Evolutionary conservation across 495 filamentous ascomycete species (phyloP).

Genomic region (Haplographium delicatum): DNA sequence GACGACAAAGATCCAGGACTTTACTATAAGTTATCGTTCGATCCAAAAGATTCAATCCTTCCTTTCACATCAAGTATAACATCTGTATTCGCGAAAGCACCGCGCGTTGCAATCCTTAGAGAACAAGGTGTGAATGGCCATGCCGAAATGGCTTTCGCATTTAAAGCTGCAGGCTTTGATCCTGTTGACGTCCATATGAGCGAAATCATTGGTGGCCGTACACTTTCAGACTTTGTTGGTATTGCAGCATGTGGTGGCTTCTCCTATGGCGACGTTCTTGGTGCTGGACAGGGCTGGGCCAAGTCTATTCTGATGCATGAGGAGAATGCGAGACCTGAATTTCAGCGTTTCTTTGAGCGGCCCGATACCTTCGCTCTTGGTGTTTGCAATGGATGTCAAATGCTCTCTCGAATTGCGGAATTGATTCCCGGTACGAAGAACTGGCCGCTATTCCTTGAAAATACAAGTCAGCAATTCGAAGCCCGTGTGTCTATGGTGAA

Average conservation of each 20-base stretch:
- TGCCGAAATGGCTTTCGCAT: slow-evolving; percentile 96
- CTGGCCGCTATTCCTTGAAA: slow-evolving; percentile 88
- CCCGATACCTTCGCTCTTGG: slow-evolving; percentile 88
- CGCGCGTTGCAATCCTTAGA: slow-evolving; percentile 87
- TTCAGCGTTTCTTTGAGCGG: slow-evolving; percentile 81
- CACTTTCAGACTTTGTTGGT: slow-evolving; percentile 75
- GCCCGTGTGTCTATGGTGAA: slow-evolving; percentile 85
- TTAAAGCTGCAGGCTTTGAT: slow-evolving; percentile 85
- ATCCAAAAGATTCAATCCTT: slow-evolving; percentile 69
- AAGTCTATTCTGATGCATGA: slow-evolving; percentile 84
- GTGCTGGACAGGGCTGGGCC: slow-evolving; percentile 95
- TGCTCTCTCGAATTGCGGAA: slow-evolving; percentile 76
- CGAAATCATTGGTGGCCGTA: slow-evolving; percentile 75
- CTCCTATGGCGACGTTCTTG: slow-evolving; percentile 94
- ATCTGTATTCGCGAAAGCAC: slow-evolving; percentile 64
- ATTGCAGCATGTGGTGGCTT: slow-evolving; percentile 95
- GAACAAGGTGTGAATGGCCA: slow-evolving; percentile 96
- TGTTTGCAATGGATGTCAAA: slow-evolving; percentile 97
- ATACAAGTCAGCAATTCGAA: slow-evolving; percentile 88
- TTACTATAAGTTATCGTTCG: slow-evolving; percentile 77
- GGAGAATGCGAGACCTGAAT: slow-evolving; percentile 62
- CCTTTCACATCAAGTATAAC: slow-evolving; percentile 65
- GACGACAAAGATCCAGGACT: slow-evolving; percentile 78
- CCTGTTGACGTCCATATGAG: slow-evolving; percentile 96
- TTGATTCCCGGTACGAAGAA: slow-evolving; percentile 78